Percentiles rank a stretch among this genome's conserved stretches.
These are phyloP conservation scores for Solanum stenotomum DNA, from an alignment of 257 asterid genomes.

Conservation along the genomic window DNA sequence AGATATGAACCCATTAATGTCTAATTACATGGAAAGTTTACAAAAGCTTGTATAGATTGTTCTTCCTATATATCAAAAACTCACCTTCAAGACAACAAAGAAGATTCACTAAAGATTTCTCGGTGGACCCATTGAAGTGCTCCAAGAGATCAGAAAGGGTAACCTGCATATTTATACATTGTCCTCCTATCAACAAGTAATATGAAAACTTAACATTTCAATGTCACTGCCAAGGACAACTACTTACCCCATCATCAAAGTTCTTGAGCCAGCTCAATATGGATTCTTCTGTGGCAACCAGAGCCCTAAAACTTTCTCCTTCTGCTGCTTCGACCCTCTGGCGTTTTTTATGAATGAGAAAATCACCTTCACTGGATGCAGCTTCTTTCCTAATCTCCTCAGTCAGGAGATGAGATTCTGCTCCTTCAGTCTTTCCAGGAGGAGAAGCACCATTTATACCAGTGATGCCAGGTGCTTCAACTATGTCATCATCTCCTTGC, in stretches of 20 bases:
- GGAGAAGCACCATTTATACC: constrained; percentile 1
- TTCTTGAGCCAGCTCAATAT: constrained; percentile 45
- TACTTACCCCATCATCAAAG: constrained; percentile 63
- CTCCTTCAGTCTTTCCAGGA: constrained; percentile 1
- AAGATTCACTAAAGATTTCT: constrained; percentile 39
- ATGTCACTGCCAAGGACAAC: neutral
- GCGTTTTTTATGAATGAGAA: constrained; percentile 33
- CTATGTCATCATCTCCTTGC: neutral
- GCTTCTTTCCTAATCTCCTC: constrained; percentile 5
- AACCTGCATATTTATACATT: constrained; percentile 38
- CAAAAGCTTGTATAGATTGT: constrained; percentile 46
- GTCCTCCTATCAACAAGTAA: neutral
- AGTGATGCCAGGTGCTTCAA: constrained; percentile 1
- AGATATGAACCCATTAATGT: neutral
- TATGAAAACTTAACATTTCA: neutral
- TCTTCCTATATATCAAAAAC: constrained; percentile 57
- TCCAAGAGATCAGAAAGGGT: constrained; percentile 37
- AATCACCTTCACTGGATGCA: constrained; percentile 11
- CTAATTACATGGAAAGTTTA: constrained; percentile 20
- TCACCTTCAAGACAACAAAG: constrained; percentile 59
- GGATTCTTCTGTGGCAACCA: constrained; percentile 48
- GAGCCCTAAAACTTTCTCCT: constrained; percentile 7
- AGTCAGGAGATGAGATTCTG: constrained; percentile 6
- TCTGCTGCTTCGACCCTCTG: constrained; percentile 36
- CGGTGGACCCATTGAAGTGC: constrained; percentile 60